phyloP scores from a whole-genome alignment of 2,329 filamentous ascomycete species.

The Epichloe baconii region DNA sequence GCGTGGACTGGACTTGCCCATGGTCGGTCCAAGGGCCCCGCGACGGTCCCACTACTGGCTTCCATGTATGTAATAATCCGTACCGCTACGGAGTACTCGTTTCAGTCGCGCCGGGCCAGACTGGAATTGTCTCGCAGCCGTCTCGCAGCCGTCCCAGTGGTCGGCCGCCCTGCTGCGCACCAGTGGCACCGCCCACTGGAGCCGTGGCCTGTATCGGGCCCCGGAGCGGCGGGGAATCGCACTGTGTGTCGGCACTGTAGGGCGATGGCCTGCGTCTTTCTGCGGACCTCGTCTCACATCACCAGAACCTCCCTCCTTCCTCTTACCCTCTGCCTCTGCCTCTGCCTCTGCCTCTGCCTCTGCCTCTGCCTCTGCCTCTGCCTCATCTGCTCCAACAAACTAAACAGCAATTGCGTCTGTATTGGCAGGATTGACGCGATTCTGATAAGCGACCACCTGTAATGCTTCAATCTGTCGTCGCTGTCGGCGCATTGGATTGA shows the following conservation, averaged over 20 bases:
- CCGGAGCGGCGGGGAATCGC: background rate
- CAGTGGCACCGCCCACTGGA: background rate
- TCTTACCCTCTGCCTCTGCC: slow-evolving; percentile 3
- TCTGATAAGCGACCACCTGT: slow-evolving; percentile 14
- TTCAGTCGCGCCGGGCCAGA: background rate
- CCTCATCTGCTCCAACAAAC: slow-evolving; percentile 1
- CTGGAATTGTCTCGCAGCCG: background rate
- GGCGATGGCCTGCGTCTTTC: slow-evolving; percentile 3
- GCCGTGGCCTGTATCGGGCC: slow-evolving; percentile 5
- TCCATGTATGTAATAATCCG: background rate
- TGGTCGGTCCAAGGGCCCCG: too few species aligned
- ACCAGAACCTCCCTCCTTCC: slow-evolving; percentile 11
- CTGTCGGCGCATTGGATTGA: slow-evolving; percentile 12
- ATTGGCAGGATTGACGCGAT: slow-evolving; percentile 9
- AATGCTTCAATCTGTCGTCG: slow-evolving; percentile 12
- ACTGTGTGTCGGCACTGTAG: slow-evolving; percentile 8
- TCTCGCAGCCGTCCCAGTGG: slow-evolving; percentile 1
- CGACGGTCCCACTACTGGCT: background rate
- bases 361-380: background rate
- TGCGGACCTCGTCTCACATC: slow-evolving; percentile 6
- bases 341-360: background rate
- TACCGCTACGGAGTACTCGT: background rate
- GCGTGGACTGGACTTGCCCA: too few species aligned
- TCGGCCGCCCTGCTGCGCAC: background rate
- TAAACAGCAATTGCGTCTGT: slow-evolving; percentile 15